A percentile compares a stretch with the other conserved stretches of the same genome.
These are phyloP conservation scores for Pelargonium citronellum DNA, from an alignment of 441 rosid species.

Conservation along the genomic window DNA sequence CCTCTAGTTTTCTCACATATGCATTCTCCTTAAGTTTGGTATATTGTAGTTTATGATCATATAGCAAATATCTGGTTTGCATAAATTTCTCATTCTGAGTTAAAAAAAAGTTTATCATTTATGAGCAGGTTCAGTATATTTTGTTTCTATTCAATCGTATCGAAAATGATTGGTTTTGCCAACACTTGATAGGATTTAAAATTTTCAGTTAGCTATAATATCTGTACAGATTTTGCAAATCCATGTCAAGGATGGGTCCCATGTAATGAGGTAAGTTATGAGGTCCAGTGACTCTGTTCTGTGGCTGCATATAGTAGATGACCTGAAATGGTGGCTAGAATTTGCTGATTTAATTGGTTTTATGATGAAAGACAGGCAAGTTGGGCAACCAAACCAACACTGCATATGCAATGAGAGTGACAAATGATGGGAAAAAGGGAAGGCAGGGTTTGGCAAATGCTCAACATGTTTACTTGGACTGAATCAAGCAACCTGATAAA, in stretches of 20 bases:
- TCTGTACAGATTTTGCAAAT: background rate
- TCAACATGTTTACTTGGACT: background rate
- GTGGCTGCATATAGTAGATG: conserved; percentile 6
- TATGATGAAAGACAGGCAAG: background rate
- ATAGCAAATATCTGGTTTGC: no score
- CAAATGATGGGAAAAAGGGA: conserved; percentile 1
- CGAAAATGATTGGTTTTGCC: conserved; percentile 2
- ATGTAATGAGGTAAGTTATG: background rate
- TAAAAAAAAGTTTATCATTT: background rate
- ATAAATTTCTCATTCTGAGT: background rate
- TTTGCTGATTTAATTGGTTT: background rate
- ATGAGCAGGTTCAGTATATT: background rate
- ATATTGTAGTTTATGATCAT: background rate
- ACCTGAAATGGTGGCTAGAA: conserved; percentile 4
- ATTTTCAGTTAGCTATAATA: background rate
- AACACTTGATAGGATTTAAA: background rate
- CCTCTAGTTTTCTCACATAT: background rate
- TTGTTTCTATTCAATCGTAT: background rate
- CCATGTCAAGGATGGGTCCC: background rate
- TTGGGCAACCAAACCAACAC: conserved; percentile 6
- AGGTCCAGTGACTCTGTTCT: background rate
- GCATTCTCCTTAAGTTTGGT: background rate
- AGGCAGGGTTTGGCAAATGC: background rate
- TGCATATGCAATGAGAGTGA: conserved; percentile 6
- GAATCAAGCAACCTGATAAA: background rate